phyloP scores from a whole-genome alignment of 352 stramenopile species.

The Pythium sp. region DNA sequence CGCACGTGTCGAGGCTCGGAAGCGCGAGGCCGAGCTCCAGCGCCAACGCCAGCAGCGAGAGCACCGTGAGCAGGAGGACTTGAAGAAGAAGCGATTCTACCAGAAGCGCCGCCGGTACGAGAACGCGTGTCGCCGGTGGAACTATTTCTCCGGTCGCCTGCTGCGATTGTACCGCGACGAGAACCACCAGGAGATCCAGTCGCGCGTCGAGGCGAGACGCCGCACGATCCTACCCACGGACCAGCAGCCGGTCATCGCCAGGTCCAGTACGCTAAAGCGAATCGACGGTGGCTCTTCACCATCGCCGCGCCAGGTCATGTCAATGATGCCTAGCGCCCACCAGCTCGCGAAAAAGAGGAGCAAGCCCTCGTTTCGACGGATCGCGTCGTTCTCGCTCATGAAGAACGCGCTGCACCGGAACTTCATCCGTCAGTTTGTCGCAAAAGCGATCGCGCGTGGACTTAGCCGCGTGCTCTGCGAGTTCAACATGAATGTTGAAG shows the following conservation, averaged over 20 bases:
- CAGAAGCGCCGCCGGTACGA: slow-evolving; percentile 35
- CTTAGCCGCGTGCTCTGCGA: slow-evolving; percentile 36
- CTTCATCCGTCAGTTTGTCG: slow-evolving; percentile 33
- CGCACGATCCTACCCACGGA: slow-evolving; percentile 1
- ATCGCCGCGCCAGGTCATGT: neutral
- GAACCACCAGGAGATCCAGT: slow-evolving; percentile 9
- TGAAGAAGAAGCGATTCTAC: slow-evolving; percentile 35
- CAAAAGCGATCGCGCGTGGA: slow-evolving; percentile 24
- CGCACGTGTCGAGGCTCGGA: slow-evolving; percentile 31
- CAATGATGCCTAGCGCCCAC: neutral
- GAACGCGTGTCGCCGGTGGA: slow-evolving; percentile 30
- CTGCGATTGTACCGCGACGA: slow-evolving; percentile 20
- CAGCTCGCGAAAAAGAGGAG: slow-evolving; percentile 1
- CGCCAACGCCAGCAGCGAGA: slow-evolving; percentile 32
- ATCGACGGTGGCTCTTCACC: neutral
- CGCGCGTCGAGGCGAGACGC: slow-evolving; percentile 7
- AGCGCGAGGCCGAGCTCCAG: slow-evolving; percentile 32
- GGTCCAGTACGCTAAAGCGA: neutral
- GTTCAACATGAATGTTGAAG: slow-evolving; percentile 25
- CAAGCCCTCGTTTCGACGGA: neutral
- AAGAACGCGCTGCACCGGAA: slow-evolving; percentile 20
- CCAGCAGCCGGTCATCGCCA: neutral
- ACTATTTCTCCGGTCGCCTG: slow-evolving; percentile 33
- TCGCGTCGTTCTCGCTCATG: slow-evolving; percentile 12
- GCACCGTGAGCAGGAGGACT: slow-evolving; percentile 36